Conservation (phyloP, 495 filamentous ascomycete species). For the Choiromyces venosus region DNA sequence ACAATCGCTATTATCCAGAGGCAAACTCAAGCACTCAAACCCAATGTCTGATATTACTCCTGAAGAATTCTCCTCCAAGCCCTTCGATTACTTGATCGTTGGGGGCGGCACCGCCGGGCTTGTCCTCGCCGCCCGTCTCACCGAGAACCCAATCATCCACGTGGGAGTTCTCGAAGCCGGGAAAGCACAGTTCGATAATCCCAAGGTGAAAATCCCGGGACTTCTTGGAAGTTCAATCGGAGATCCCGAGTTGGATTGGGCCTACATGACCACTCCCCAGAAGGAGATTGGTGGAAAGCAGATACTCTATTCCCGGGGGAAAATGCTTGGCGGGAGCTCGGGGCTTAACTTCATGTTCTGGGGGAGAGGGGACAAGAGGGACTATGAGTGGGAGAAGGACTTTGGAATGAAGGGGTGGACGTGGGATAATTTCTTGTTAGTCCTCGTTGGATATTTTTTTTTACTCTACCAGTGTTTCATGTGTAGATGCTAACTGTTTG, state of each 20-base stretch:
- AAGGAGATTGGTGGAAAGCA: slow-evolving; percentile 37
- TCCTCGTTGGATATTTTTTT: not conserved
- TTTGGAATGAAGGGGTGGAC: not conserved
- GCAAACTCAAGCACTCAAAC: not conserved
- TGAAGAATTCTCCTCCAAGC: not conserved
- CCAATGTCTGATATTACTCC: not conserved
- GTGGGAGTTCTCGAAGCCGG: slow-evolving; percentile 9
- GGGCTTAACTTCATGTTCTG: slow-evolving; percentile 48
- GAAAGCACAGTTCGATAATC: not conserved
- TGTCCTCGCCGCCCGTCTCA: slow-evolving; percentile 49
- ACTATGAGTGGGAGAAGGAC: slow-evolving; percentile 42
- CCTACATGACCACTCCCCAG: slow-evolving; percentile 12
- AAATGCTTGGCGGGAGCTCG: slow-evolving; percentile 50
- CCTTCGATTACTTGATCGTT: slow-evolving; percentile 42
- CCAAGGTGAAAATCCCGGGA: slow-evolving; percentile 10
- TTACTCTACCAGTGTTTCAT: not conserved
- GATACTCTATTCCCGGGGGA: slow-evolving; percentile 46
- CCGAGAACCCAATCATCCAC: slow-evolving; percentile 39
- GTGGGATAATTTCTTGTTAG: slow-evolving; percentile 1
- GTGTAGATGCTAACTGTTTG: not conserved
- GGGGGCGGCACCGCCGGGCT: slow-evolving; percentile 50
- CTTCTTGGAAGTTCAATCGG: not conserved
- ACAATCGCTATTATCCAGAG: not conserved
- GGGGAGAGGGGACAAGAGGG: slow-evolving; percentile 34
- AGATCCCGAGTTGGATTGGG: slow-evolving; percentile 1